Percentiles rank a stretch among this genome's conserved stretches.
Evolutionary conservation across 371 early-diverging fungal species (phyloP).

Genomic region (Capillidium rhysosporum): DNA sequence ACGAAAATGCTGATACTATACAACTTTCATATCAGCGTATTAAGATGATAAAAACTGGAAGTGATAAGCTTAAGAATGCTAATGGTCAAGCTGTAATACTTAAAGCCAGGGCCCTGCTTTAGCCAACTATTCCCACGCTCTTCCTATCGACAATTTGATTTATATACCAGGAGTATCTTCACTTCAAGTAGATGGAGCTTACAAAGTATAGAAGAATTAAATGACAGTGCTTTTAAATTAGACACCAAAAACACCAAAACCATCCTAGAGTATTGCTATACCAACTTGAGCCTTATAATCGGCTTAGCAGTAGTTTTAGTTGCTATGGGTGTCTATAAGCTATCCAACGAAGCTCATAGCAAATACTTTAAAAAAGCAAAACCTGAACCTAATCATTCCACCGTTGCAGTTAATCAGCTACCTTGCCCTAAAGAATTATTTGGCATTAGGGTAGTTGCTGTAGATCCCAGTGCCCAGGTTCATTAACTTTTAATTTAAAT

Average conservation of each 20-base stretch:
- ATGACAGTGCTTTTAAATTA: constrained; percentile 24
- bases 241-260: constrained; percentile 37
- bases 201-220: constrained; percentile 19
- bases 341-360: constrained; percentile 35
- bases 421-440: constrained; percentile 26
- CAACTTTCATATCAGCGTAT: too few species aligned
- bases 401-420: constrained; percentile 23
- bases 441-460: constrained; percentile 26
- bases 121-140: constrained; percentile 43
- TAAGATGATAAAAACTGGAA: neutral
- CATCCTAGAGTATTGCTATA: constrained; percentile 25
- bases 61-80: neutral
- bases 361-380: constrained; percentile 20
- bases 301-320: constrained; percentile 45
- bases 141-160: constrained; percentile 24
- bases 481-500: too few species aligned
- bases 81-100: constrained; percentile 29
- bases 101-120: constrained; percentile 27
- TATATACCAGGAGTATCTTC: constrained; percentile 40
- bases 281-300: constrained; percentile 24
- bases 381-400: constrained; percentile 26
- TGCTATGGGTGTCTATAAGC: constrained; percentile 38
- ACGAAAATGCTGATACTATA: too few species aligned
- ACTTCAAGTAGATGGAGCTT: constrained; percentile 33
- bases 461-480: neutral